Evolutionary conservation across 495 filamentous ascomycete genomes (phyloP).

Genomic region (Lasiosphaeria ovina): DNA sequence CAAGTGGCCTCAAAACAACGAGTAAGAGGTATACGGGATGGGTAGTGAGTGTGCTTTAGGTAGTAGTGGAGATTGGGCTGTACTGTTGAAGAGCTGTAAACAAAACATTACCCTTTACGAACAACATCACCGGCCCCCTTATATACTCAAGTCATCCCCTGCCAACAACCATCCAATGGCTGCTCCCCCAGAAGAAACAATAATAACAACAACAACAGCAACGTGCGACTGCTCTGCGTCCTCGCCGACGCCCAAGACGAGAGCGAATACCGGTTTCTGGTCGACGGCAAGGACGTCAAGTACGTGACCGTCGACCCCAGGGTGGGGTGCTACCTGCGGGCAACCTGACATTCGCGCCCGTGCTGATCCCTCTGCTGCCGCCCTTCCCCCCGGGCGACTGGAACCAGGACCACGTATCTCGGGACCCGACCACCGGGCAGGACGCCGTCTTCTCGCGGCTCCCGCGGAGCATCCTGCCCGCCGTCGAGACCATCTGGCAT

Average conservation of each 20-base stretch:
- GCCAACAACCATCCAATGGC: background rate
- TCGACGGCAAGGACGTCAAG: conserved; percentile 17
- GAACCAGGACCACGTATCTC: conserved; percentile 25
- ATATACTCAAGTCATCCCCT: too few relatives aligned
- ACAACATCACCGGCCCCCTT: too few relatives aligned
- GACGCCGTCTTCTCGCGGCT: too few relatives aligned
- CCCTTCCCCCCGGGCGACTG: conserved; percentile 26
- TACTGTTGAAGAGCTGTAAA: too few relatives aligned
- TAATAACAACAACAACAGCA: conserved; percentile 6
- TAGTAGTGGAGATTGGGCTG: too few relatives aligned
- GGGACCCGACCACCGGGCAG: conserved; percentile 11
- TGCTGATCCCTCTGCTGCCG: conserved; percentile 17
- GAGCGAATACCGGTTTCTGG: conserved; percentile 20
- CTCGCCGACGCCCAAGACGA: conserved; percentile 8
- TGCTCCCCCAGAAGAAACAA: too few relatives aligned
- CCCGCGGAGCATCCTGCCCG: too few relatives aligned
- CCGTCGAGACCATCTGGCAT: conserved; percentile 24
- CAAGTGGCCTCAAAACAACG: too few relatives aligned
- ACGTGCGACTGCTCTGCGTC: conserved; percentile 19
- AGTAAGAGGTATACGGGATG: too few relatives aligned
- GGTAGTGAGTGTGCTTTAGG: too few relatives aligned
- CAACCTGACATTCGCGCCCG: conserved; percentile 18
- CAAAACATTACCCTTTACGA: too few relatives aligned
- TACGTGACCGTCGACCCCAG: conserved; percentile 14
- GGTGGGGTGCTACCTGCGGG: conserved; percentile 3